Evolutionary conservation across 177 flowering plant species (phyloP).

Genomic region (Vitis hybrid): DNA sequence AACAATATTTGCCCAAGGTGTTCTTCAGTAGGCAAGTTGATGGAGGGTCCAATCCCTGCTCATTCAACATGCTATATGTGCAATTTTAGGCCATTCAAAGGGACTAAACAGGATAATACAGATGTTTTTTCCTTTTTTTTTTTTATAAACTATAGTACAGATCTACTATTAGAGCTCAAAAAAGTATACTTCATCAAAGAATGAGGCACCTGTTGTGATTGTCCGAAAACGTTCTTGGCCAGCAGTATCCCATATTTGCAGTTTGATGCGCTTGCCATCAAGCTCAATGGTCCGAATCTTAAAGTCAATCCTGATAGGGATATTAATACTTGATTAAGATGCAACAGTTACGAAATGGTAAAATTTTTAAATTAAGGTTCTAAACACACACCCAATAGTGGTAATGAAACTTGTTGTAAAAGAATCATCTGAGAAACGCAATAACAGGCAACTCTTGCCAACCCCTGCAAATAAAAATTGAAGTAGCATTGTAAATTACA

Average conservation of each 20-base stretch:
- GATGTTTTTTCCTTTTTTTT: not conserved
- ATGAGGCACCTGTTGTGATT: slow-evolving; percentile 54
- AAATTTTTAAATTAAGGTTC: not conserved
- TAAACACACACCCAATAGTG: slow-evolving; percentile 31
- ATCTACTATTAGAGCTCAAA: not conserved
- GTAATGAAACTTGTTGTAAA: slow-evolving; percentile 41
- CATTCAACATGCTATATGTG: not conserved
- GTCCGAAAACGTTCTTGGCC: slow-evolving; percentile 75
- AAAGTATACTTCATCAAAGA: not conserved
- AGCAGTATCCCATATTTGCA: slow-evolving; percentile 81
- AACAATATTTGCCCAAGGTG: too few species aligned
- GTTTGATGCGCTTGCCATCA: slow-evolving; percentile 66
- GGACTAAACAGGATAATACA: not conserved
- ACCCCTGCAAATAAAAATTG: slow-evolving; percentile 23
- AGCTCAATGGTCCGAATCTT: slow-evolving; percentile 72
- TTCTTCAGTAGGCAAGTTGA: not conserved
- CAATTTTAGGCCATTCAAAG: not conserved
- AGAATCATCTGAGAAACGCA: slow-evolving; percentile 39
- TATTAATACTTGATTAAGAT: too few species aligned
- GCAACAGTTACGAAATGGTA: too few species aligned
- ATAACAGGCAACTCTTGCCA: slow-evolving; percentile 38
- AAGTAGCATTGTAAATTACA: not conserved
- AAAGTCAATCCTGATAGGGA: slow-evolving; percentile 54
- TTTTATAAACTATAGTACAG: not conserved
- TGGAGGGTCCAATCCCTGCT: not conserved